Conservation (phyloP, 106 monocot genomes). For the Amphibolis antarctica region DNA sequence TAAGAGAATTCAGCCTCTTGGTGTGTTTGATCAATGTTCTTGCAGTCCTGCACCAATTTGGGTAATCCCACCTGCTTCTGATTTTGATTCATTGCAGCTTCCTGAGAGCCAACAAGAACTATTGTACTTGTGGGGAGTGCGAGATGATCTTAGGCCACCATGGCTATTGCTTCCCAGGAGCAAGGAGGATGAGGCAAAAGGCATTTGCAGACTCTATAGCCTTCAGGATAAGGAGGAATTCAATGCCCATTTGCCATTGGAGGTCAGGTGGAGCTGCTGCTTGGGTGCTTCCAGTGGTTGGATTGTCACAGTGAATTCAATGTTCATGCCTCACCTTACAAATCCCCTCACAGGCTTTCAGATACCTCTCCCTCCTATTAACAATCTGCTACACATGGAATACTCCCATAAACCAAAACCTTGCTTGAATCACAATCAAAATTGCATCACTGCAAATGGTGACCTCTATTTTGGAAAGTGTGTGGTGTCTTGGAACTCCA, state of each 20-base stretch:
- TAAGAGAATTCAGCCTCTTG: not conserved
- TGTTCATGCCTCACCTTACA: not conserved
- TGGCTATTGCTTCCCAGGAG: slow-evolving; percentile 9
- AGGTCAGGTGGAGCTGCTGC: slow-evolving; percentile 5
- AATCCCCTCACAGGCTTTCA: slow-evolving; percentile 6
- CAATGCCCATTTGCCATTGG: not conserved
- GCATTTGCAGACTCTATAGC: not conserved
- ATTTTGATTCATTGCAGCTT: slow-evolving; percentile 1
- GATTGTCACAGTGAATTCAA: slow-evolving; percentile 7
- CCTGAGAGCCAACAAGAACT: slow-evolving; percentile 1
- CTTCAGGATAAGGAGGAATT: slow-evolving; percentile 6
- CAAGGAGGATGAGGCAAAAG: slow-evolving; percentile 4
- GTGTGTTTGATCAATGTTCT: not conserved
- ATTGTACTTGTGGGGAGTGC: no score
- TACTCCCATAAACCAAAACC: not conserved
- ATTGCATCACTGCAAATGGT: not conserved
- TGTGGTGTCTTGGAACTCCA: slow-evolving; percentile 2
- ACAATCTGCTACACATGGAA: not conserved
- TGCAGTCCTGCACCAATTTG: not conserved
- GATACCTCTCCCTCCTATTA: not conserved
- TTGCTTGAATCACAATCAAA: not conserved
- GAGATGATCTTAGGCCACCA: not conserved
- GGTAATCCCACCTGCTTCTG: not conserved
- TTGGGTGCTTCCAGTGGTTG: slow-evolving; percentile 8
- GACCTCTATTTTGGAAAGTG: slow-evolving; percentile 4